A percentile compares a stretch with the other conserved stretches of the same genome.
These are phyloP conservation scores for Oryza glaberrima DNA, from an alignment of 176 grass and related monocot genomes.

Conservation along the genomic window DNA sequence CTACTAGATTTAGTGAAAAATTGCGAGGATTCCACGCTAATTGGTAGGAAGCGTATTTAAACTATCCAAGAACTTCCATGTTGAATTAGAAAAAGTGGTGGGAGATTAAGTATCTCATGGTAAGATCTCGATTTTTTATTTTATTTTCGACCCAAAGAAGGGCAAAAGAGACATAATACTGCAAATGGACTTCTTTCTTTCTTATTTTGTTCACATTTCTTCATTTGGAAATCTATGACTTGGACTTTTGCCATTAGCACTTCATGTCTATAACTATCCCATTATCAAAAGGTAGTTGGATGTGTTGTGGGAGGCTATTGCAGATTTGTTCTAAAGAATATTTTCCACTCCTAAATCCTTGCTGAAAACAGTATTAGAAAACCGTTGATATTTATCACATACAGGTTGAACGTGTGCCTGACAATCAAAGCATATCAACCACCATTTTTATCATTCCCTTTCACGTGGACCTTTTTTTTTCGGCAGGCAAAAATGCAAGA, in stretches of 20 bases:
- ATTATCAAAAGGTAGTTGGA: neutral
- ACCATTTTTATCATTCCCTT: neutral
- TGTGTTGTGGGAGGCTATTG: neutral
- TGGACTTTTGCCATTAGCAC: too few species aligned
- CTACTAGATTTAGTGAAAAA: neutral
- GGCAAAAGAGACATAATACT: too few species aligned
- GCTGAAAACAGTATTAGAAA: neutral
- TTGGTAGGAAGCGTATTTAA: slow-evolving; percentile 25
- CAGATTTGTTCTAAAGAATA: neutral
- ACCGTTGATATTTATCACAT: neutral
- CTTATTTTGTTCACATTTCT: neutral
- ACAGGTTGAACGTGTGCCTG: neutral
- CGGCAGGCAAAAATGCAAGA: too few species aligned
- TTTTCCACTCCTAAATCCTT: neutral
- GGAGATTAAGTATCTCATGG: slow-evolving; percentile 8
- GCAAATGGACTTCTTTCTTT: neutral
- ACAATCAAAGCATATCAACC: neutral
- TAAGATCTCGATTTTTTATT: slow-evolving; percentile 4
- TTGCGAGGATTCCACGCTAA: neutral
- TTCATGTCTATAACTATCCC: neutral
- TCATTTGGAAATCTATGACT: neutral
- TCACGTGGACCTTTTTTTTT: neutral
- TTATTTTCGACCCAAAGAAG: too few species aligned
- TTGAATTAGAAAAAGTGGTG: neutral
- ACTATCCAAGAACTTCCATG: neutral